A percentile compares a stretch with the other conserved stretches of the same genome.
Evolutionary conservation across 2,329 filamentous ascomycete genomes (phyloP).

Genomic region (Ophiocordyceps robertsii): DNA sequence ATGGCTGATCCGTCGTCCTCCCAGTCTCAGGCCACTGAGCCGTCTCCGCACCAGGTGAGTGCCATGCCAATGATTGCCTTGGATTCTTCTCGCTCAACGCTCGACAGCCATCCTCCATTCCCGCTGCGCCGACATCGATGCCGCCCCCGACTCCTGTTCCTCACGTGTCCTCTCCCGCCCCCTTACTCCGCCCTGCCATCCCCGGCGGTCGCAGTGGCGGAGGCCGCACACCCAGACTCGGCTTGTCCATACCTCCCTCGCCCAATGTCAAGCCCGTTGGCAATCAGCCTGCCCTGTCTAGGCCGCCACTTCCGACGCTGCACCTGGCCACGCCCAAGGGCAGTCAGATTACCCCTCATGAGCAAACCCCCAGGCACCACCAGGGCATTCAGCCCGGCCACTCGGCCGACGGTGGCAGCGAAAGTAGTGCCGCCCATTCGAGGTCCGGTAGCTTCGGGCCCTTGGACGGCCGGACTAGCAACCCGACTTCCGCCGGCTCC

Average conservation of each 20-base stretch:
- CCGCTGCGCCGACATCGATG: constrained; percentile 13
- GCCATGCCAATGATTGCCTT: background rate
- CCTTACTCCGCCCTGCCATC: constrained; percentile 71
- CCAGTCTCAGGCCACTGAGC: constrained; percentile 8
- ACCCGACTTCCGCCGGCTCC: constrained; percentile 76
- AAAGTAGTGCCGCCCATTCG: constrained; percentile 67
- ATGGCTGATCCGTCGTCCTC: constrained; percentile 13
- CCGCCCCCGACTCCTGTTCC: constrained; percentile 25
- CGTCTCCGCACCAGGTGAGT: constrained; percentile 9
- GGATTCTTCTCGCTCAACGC: background rate
- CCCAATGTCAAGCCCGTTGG: constrained; percentile 68
- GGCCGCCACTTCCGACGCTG: constrained; percentile 58
- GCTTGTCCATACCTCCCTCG: constrained; percentile 80
- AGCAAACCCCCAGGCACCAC: constrained; percentile 39
- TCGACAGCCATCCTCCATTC: constrained; percentile 7
- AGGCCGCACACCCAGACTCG: constrained; percentile 60
- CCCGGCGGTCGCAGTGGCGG: constrained; percentile 53
- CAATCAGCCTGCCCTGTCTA: constrained; percentile 27
- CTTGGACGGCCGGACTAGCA: constrained; percentile 61
- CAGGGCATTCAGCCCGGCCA: constrained; percentile 41
- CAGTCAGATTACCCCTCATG: constrained; percentile 59
- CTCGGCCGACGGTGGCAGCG: constrained; percentile 65
- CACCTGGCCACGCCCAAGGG: constrained; percentile 84
- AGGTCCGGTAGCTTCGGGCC: constrained; percentile 74
- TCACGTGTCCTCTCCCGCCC: constrained; percentile 63